Evolutionary conservation across 768 basidiomycete genomes (phyloP).

Genomic region (Mycena epipterygia): DNA sequence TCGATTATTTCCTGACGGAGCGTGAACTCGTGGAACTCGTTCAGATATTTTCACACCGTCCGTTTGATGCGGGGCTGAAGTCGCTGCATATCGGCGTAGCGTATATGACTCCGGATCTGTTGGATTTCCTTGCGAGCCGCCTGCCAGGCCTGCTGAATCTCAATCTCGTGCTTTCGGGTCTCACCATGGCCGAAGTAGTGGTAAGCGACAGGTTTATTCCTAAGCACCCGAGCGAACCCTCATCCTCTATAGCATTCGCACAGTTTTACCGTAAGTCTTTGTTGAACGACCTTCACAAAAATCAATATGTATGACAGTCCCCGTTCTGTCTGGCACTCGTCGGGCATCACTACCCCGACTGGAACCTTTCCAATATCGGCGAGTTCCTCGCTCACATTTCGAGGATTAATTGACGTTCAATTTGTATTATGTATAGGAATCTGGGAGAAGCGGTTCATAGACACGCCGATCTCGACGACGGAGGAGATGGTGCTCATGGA

Average conservation of each 20-base stretch:
- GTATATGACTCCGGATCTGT: slow-evolving; percentile 15
- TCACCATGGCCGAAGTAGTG: background rate
- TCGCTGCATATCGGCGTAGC: slow-evolving; percentile 42
- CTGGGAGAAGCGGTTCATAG: slow-evolving; percentile 29
- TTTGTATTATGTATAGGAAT: slow-evolving; percentile 23
- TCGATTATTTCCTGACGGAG: slow-evolving; percentile 39
- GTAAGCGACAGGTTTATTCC: background rate
- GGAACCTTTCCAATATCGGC: slow-evolving; percentile 19
- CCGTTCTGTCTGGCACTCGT: background rate
- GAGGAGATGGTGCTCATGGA: slow-evolving; percentile 25
- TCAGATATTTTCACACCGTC: slow-evolving; percentile 38
- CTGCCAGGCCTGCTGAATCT: slow-evolving; percentile 25
- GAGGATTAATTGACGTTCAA: background rate
- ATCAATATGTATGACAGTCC: background rate
- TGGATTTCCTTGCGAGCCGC: slow-evolving; percentile 24
- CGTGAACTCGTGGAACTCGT: slow-evolving; percentile 43
- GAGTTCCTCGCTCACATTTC: background rate
- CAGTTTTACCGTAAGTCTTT: background rate
- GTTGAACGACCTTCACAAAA: background rate
- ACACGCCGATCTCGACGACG: background rate
- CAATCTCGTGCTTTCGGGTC: slow-evolving; percentile 6
- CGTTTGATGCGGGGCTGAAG: slow-evolving; percentile 36
- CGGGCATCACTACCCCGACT: slow-evolving; percentile 16
- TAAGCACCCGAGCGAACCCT: too few relatives aligned
- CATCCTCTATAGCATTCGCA: background rate